These are phyloP conservation scores for Agaricus blazei DNA, from an alignment of 768 basidiomycete genomes.

Conservation along the genomic window DNA sequence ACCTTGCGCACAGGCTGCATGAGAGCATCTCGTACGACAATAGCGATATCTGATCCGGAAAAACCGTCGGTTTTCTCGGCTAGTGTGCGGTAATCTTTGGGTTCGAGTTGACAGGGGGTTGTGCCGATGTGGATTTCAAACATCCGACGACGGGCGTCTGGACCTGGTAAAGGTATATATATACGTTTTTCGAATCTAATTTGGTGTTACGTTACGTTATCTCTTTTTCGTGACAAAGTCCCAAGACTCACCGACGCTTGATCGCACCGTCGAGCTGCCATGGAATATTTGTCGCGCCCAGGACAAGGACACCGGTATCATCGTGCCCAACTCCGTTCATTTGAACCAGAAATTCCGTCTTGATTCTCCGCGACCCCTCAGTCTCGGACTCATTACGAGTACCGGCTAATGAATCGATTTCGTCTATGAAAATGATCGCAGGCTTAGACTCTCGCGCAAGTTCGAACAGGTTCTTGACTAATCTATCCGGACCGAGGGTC, in stretches of 20 bases:
- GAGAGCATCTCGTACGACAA: constrained; percentile 91
- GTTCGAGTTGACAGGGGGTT: constrained; percentile 80
- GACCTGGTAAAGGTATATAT: constrained; percentile 94
- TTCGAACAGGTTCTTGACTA: constrained; percentile 94
- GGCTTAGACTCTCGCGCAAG: constrained; percentile 96
- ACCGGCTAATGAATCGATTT: constrained; percentile 94
- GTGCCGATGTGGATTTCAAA: constrained; percentile 94
- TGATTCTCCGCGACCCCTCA: constrained; percentile 94
- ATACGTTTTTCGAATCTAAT: constrained; percentile 93
- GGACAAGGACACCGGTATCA: constrained; percentile 90
- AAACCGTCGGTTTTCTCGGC: constrained; percentile 91
- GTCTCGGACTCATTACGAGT: constrained; percentile 96
- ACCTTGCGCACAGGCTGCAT: constrained; percentile 99
- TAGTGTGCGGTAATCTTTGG: constrained; percentile 73
- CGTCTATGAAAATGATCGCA: constrained; percentile 98
- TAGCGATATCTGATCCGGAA: constrained; percentile 93
- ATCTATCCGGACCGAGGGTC: constrained; percentile 34
- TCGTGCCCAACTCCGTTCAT: constrained; percentile 99
- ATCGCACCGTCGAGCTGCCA: constrained; percentile 98
- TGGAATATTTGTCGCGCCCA: constrained; percentile 98
- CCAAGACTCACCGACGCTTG: constrained; percentile 70
- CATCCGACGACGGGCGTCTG: constrained; percentile 90
- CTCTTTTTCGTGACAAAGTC: background rate
- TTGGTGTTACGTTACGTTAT: background rate
- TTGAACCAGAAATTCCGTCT: constrained; percentile 96